Percentiles rank a stretch among this genome's conserved stretches.
Conservation (phyloP, 2,329 filamentous ascomycete species). For the Elsinoe fawcettii region DNA sequence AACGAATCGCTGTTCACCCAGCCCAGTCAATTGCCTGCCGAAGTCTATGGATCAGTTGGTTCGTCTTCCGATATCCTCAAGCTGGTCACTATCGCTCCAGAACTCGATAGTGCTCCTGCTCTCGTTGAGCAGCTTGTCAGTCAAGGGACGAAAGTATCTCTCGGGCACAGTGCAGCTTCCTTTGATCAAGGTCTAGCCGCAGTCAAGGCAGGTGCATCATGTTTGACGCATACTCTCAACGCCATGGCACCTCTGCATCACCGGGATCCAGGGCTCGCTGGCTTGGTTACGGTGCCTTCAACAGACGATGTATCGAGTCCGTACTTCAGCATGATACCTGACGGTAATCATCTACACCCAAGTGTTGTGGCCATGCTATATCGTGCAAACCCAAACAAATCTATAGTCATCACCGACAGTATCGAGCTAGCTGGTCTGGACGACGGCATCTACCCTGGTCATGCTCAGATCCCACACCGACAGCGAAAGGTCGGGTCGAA, state of each 20-base stretch:
- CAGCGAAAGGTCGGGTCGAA: constrained; percentile 44
- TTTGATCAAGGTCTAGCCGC: constrained; percentile 40
- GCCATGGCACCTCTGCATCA: constrained; percentile 47
- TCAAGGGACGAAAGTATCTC: constrained; percentile 38
- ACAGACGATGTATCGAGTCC: constrained; percentile 27
- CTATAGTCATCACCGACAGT: constrained; percentile 47
- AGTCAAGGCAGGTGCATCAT: constrained; percentile 42
- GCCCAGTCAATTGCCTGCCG: constrained; percentile 25
- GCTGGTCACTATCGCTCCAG: constrained; percentile 47
- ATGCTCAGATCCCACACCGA: constrained; percentile 44
- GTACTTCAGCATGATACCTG: constrained; percentile 47
- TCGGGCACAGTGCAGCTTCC: constrained; percentile 46
- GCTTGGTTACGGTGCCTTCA: constrained; percentile 30
- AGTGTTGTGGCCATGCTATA: constrained; percentile 43
- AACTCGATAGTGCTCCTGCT: constrained; percentile 36
- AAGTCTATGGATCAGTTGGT: constrained; percentile 40
- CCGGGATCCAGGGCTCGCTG: constrained; percentile 45
- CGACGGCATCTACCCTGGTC: constrained; percentile 45
- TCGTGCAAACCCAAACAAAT: constrained; percentile 38
- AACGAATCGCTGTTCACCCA: constrained; percentile 38
- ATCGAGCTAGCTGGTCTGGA: constrained; percentile 48
- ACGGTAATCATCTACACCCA: constrained; percentile 49
- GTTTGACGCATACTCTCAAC: constrained; percentile 49
- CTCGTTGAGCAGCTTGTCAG: constrained; percentile 38
- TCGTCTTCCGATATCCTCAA: constrained; percentile 38